A percentile compares a stretch with the other conserved stretches of the same genome.
Evolutionary conservation across 371 early-diverging fungal genomes (phyloP).

Genomic region (Apophysomyces ossiformis): DNA sequence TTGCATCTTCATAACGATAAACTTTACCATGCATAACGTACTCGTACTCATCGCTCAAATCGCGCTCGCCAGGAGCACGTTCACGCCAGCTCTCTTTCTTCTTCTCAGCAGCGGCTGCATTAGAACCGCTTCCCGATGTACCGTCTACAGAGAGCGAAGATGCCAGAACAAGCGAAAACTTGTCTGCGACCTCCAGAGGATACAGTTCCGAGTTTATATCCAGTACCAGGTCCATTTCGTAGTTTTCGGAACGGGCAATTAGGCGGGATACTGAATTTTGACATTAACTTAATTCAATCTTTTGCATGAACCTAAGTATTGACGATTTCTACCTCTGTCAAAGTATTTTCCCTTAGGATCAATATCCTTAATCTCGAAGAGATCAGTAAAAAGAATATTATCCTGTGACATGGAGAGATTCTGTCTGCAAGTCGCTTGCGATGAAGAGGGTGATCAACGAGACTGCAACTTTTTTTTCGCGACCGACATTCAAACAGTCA

Average conservation of each 20-base stretch:
- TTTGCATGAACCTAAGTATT: neutral
- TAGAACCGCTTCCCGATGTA: constrained; percentile 24
- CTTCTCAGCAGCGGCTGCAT: constrained; percentile 44
- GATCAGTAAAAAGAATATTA: constrained; percentile 82
- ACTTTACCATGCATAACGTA: constrained; percentile 98
- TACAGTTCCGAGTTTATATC: constrained; percentile 95
- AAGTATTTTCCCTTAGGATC: constrained; percentile 93
- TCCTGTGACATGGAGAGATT: constrained; percentile 32
- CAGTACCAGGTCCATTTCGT: constrained; percentile 87
- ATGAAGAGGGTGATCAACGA: too few species aligned
- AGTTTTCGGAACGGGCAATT: constrained; percentile 82
- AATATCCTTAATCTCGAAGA: constrained; percentile 87
- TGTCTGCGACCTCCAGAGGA: constrained; percentile 83
- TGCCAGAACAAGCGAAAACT: constrained; percentile 83
- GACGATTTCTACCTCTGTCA: constrained; percentile 73
- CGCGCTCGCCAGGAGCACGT: constrained; percentile 67
- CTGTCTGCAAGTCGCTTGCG: too few species aligned
- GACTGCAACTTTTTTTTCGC: neutral
- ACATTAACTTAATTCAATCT: neutral
- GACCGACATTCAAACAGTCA: neutral
- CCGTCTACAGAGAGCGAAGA: constrained; percentile 65
- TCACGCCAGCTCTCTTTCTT: constrained; percentile 64
- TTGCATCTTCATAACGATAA: constrained; percentile 89
- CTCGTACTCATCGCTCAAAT: constrained; percentile 93
- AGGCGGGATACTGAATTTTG: constrained; percentile 81